phyloP scores from a whole-genome alignment of 495 filamentous ascomycete genomes.

The Cryomyces antarcticus region DNA sequence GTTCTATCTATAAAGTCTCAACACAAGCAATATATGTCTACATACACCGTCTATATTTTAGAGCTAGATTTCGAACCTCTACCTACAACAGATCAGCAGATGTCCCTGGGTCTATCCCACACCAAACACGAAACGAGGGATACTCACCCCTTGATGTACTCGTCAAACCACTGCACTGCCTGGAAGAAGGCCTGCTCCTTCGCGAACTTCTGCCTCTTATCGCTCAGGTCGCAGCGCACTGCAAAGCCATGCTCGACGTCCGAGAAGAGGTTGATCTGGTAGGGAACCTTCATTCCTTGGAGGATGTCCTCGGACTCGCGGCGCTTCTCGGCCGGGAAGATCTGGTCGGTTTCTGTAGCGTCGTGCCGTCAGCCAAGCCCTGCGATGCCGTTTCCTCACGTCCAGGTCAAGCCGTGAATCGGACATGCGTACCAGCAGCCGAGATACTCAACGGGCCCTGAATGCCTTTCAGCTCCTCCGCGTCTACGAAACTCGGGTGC shows the following conservation, averaged over 20 bases:
- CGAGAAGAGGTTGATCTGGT: conserved; percentile 66
- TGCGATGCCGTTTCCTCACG: not conserved
- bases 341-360: conserved; percentile 44
- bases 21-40: too few relatives aligned
- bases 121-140: too few relatives aligned
- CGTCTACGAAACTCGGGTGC: conserved; percentile 57
- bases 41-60: too few relatives aligned
- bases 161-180: conserved; percentile 61
- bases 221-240: conserved; percentile 43
- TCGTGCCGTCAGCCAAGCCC: conserved; percentile 1
- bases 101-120: too few relatives aligned
- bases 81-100: too few relatives aligned
- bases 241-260: conserved; percentile 64
- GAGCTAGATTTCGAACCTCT: too few relatives aligned
- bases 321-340: conserved; percentile 61
- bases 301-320: conserved; percentile 39
- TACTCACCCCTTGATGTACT: conserved; percentile 24
- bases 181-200: conserved; percentile 77
- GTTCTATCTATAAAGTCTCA: too few relatives aligned
- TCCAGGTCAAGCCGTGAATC: not conserved
- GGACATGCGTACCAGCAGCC: conserved; percentile 35
- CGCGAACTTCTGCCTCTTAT: conserved; percentile 45
- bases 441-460: conserved; percentile 53
- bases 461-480: conserved; percentile 55
- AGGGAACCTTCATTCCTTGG: conserved; percentile 40